Evolutionary conservation across 192 early-diverging fungal genomes (phyloP), one percentile per base, ranked within the genome.

Genomic region (Dissophora globulifera): DNA sequence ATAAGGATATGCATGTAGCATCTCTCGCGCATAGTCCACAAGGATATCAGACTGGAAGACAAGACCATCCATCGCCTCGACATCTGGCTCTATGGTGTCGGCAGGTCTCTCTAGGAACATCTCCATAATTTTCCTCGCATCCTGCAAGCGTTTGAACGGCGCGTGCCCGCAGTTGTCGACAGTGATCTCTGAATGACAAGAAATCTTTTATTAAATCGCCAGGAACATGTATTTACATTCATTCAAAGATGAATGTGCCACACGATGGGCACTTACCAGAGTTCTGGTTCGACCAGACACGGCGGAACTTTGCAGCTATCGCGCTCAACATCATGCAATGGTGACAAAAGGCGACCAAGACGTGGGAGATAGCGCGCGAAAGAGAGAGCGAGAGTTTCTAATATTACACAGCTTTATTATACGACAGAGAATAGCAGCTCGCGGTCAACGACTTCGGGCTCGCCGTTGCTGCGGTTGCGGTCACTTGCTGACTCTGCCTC

Each of bases 1-100:
- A 50, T 83, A 86, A 9, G 81, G 81, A 40, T 71, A 85, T 1
- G 68, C 22, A 23, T 82, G 64, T 0, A 87, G 26, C 56, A 79
- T 75, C 25, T 81, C 79, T 6, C 62, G 58, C 3, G 70, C 55
- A 54, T 58, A 69, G 23, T 82, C 80, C 16, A 82, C 40, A 0
- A 82, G 47, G 3, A 30, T 43, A 19, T 70, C 62, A 7, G 56
- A 30, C 40, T 53, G 69, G 32, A 55, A 6, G 17, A 76, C 29
- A 8, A 81, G 31, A 6, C 12, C 30, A 6, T 53, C 7, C 3
- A n/a, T n/a, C 3, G 51, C 17, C 6, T 50, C 27, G 17, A 8
- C 20, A 46, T 54, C 8, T 17, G 56, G 5, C 3, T n/a, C 27
- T 29, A 23, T 12, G 20, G 22, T 31, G 7, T 26, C 15, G 12